Conservation (phyloP, 352 stramenopile species). For the Elongisporangium undulatum region DNA sequence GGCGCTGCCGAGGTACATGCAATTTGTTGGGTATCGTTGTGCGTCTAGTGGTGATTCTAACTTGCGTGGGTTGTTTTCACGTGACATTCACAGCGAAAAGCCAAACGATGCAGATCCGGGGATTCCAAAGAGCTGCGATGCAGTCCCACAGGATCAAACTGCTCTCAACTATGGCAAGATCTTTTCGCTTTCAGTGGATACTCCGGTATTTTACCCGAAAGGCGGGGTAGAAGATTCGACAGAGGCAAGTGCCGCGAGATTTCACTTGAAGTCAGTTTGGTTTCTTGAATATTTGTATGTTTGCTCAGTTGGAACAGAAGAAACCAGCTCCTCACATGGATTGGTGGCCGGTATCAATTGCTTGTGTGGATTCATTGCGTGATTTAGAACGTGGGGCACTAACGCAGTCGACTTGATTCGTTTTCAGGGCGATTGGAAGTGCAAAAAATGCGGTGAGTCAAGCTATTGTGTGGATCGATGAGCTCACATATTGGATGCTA, state of each 20-base stretch:
- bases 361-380: neutral
- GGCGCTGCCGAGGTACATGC: neutral
- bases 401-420: neutral
- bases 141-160: neutral
- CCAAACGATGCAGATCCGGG: neutral
- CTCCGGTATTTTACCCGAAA: constrained; percentile 33
- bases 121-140: neutral
- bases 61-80: neutral
- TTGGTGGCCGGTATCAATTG: constrained; percentile 61
- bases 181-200: constrained; percentile 30
- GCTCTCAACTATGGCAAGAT: constrained; percentile 14
- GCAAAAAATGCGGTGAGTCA: constrained; percentile 55
- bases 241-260: neutral
- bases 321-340: constrained; percentile 68
- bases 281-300: neutral
- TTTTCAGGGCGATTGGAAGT: constrained; percentile 70
- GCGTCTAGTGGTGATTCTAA: neutral
- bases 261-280: constrained; percentile 7
- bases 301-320: constrained; percentile 2
- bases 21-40: neutral
- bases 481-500: neutral
- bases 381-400: neutral
- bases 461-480: neutral
- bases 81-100: neutral
- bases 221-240: neutral